Evolutionary conservation across 768 basidiomycete species (phyloP).

Genomic region (Suillus subalutaceus): DNA sequence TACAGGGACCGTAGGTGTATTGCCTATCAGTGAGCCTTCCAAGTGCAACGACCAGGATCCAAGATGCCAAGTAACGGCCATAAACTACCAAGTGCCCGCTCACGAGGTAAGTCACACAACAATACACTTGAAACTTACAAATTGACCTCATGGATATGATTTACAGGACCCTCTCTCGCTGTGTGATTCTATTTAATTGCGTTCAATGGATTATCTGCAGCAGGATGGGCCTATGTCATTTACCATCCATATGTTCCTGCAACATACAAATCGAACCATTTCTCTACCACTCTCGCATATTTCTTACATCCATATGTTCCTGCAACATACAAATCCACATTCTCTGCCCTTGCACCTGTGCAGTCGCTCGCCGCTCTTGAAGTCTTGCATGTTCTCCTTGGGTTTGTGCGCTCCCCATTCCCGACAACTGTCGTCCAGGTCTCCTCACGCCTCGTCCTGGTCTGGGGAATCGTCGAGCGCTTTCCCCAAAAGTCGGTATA

Average conservation of each 20-base stretch:
- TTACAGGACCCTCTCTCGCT: constrained; percentile 4
- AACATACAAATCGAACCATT: constrained; percentile 51
- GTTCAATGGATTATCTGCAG: constrained; percentile 77
- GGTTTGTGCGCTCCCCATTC: too few species aligned
- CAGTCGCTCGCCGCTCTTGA: too few species aligned
- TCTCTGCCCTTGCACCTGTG: too few species aligned
- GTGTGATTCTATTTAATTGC: constrained; percentile 59
- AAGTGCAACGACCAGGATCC: not conserved
- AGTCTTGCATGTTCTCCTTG: too few species aligned
- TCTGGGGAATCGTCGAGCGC: too few species aligned
- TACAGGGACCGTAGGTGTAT: not conserved
- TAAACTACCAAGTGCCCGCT: not conserved
- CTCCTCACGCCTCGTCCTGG: too few species aligned
- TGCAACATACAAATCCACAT: too few species aligned
- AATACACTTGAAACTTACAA: not conserved
- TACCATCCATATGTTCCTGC: constrained; percentile 42
- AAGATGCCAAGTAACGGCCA: not conserved
- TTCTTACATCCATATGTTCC: too few species aligned
- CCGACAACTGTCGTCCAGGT: too few species aligned
- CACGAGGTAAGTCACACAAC: constrained; percentile 8
- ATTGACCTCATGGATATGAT: not conserved
- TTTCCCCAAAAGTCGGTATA: too few species aligned
- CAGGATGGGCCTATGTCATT: constrained; percentile 80
- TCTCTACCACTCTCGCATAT: too few species aligned
- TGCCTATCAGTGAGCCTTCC: not conserved